A percentile compares a stretch with the other conserved stretches of the same genome.
phyloP scores from a whole-genome alignment of 23 red algal species.

The Gracilaria domingensis region DNA sequence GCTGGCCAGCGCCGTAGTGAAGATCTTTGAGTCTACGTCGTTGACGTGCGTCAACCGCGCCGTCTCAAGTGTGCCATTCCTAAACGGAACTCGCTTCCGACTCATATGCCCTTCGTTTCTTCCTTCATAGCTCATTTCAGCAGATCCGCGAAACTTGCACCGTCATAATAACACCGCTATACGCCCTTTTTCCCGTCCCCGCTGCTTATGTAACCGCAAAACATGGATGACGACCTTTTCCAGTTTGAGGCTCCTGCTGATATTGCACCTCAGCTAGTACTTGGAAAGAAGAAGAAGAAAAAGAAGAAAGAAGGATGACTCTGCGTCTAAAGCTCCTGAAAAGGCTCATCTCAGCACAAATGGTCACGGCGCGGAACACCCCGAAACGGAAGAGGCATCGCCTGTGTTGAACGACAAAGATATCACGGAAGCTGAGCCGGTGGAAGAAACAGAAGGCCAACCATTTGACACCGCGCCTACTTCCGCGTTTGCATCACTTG shows the following conservation, averaged over 20 bases:
- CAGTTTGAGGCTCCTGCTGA: constrained; percentile 71
- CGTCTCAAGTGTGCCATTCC: neutral
- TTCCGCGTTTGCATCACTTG: constrained; percentile 28
- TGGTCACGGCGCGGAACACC: constrained; percentile 6
- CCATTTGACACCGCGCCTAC: neutral
- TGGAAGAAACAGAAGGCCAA: constrained; percentile 9
- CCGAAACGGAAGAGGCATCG: neutral
- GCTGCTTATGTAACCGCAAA: neutral
- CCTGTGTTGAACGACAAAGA: constrained; percentile 40
- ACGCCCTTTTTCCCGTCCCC: neutral
- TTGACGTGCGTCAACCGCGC: neutral
- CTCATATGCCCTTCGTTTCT: neutral
- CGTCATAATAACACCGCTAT: neutral
- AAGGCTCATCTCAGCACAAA: neutral
- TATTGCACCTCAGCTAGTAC: constrained; percentile 62
- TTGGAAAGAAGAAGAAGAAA: constrained; percentile 82
- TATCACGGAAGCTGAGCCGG: constrained; percentile 4
- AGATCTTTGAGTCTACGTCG: neutral
- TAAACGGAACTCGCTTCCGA: neutral
- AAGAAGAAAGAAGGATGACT: constrained; percentile 73
- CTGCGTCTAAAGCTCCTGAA: constrained; percentile 27
- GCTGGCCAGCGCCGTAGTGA: neutral
- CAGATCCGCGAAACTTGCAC: neutral
- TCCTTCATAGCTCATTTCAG: neutral
- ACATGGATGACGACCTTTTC: constrained; percentile 71